Evolutionary conservation across 352 stramenopile genomes (phyloP).

Genomic region (Thalassiosira exigua): DNA sequence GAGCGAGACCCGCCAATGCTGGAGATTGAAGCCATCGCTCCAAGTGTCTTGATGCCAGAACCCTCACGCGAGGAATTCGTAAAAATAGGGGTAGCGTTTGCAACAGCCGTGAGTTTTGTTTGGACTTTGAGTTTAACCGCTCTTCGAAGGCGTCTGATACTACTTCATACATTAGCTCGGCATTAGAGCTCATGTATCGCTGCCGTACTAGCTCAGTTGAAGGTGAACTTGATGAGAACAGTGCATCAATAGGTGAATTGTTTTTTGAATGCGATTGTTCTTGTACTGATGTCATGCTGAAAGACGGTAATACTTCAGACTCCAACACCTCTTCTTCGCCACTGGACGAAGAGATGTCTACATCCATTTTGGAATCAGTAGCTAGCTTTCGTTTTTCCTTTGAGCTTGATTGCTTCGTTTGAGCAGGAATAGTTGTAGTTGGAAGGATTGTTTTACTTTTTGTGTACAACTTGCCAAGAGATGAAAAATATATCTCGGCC

Average conservation of each 20-base stretch:
- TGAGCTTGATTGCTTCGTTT: slow-evolving; percentile 4
- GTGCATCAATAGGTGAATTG: slow-evolving; percentile 1
- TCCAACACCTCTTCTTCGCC: slow-evolving; percentile 49
- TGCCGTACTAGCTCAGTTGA: slow-evolving; percentile 46
- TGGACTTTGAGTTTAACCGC: slow-evolving; percentile 72
- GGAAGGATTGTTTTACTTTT: too few species aligned
- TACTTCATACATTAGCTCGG: slow-evolving; percentile 45
- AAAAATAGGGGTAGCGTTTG: slow-evolving; percentile 64
- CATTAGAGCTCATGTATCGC: slow-evolving; percentile 64
- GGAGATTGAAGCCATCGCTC: slow-evolving; percentile 80
- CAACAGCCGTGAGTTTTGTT: slow-evolving; percentile 76
- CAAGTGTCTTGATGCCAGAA: slow-evolving; percentile 62
- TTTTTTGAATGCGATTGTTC: background rate
- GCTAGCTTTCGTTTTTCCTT: slow-evolving; percentile 10
- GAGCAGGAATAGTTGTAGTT: background rate
- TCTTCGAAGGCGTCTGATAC: slow-evolving; percentile 59
- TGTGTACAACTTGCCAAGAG: too few species aligned
- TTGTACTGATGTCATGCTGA: background rate
- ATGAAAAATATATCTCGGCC: slow-evolving; percentile 39
- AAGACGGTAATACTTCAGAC: too few species aligned
- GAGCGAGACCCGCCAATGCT: slow-evolving; percentile 61
- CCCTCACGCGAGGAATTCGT: slow-evolving; percentile 60
- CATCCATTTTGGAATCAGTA: too few species aligned
- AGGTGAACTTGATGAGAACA: slow-evolving; percentile 12
- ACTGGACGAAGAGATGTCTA: slow-evolving; percentile 22